Evolutionary conservation across 768 basidiomycete species (phyloP).

Genomic region (Sistotremastrum niveocremeum): DNA sequence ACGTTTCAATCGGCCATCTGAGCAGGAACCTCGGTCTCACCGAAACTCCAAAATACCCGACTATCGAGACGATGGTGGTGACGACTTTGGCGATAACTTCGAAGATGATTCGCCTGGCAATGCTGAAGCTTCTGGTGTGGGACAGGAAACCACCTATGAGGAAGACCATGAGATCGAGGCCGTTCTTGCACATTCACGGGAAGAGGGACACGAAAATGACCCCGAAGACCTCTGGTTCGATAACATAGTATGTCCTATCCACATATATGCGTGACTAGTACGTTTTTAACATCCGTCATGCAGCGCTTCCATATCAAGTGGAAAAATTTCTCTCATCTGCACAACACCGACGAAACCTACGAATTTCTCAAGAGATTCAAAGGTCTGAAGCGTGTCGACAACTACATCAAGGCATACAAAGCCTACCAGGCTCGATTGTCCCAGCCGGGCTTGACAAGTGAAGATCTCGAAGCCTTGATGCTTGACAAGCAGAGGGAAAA

Average conservation of each 20-base stretch:
- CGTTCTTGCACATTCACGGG: slow-evolving; percentile 75
- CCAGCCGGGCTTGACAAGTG: slow-evolving; percentile 55
- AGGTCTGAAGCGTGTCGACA: slow-evolving; percentile 94
- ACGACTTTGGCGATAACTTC: slow-evolving; percentile 67
- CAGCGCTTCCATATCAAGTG: slow-evolving; percentile 99
- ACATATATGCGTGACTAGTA: not conserved
- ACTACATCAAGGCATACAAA: slow-evolving; percentile 92
- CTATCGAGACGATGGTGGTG: slow-evolving; percentile 49
- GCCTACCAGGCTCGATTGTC: slow-evolving; percentile 51
- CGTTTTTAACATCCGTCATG: slow-evolving; percentile 6
- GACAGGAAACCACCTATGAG: slow-evolving; percentile 34
- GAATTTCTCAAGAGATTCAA: slow-evolving; percentile 91
- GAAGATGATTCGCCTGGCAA: slow-evolving; percentile 32
- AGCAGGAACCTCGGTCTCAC: slow-evolving; percentile 57
- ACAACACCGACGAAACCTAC: slow-evolving; percentile 99
- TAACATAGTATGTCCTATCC: slow-evolving; percentile 51
- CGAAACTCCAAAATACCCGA: slow-evolving; percentile 70
- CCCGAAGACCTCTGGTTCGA: slow-evolving; percentile 72
- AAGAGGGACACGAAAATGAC: slow-evolving; percentile 69
- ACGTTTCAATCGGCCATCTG: slow-evolving; percentile 44
- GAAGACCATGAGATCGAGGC: slow-evolving; percentile 86
- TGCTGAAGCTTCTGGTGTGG: slow-evolving; percentile 38
- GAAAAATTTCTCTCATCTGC: slow-evolving; percentile 95
- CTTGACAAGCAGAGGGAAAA: slow-evolving; percentile 85
- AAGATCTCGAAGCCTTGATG: slow-evolving; percentile 81